Conservation (phyloP, 1,139 yeast species). For the Casaregolazyma lundiana region DNA sequence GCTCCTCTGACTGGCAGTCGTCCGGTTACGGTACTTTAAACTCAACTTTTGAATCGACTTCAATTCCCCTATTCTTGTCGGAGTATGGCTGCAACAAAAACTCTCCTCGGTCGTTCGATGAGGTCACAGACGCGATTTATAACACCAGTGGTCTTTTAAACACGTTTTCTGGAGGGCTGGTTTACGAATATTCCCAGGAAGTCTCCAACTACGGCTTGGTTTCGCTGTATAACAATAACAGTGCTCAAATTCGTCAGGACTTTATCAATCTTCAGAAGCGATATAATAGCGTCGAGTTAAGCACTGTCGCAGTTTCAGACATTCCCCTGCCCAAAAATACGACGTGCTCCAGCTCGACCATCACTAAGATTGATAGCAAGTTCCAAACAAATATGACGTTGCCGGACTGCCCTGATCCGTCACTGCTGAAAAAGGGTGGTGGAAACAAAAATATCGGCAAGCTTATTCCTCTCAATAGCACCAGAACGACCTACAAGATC, state of each 20-base stretch:
- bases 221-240: conserved; percentile 40
- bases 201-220: conserved; percentile 69
- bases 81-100: conserved; percentile 67
- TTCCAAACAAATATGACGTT: conserved; percentile 38
- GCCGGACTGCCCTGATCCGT: conserved; percentile 39
- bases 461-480: conserved; percentile 39
- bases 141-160: conserved; percentile 39
- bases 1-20: conserved; percentile 53
- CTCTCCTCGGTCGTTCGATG: conserved; percentile 61
- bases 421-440: conserved; percentile 48
- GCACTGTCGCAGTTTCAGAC: conserved; percentile 33
- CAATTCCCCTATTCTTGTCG: conserved; percentile 79
- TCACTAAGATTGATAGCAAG: conserved; percentile 33
- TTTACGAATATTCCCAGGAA: conserved; percentile 72
- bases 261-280: conserved; percentile 52
- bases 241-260: conserved; percentile 48
- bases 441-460: conserved; percentile 47
- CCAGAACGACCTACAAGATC: conserved; percentile 42
- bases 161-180: conserved; percentile 72
- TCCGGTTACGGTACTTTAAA: conserved; percentile 70
- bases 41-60: conserved; percentile 57
- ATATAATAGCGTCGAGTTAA: conserved; percentile 40
- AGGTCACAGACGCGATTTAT: conserved; percentile 58
- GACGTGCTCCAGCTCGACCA: conserved; percentile 44
- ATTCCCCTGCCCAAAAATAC: conserved; percentile 31